Conservation (phyloP, 805 yeast genomes). For the Pichia eremophila region DNA sequence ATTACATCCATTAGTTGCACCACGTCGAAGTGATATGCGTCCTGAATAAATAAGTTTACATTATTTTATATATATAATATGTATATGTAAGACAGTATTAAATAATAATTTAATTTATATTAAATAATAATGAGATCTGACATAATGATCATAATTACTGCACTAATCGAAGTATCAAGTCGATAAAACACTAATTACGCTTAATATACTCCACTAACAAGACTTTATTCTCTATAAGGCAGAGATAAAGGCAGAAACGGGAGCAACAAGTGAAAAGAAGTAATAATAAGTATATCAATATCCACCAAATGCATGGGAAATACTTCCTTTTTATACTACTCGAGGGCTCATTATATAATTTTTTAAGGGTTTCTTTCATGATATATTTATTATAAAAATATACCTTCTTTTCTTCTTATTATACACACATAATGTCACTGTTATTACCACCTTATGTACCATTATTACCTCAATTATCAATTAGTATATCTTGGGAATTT, state of each 20-base stretch:
- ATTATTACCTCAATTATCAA: not conserved
- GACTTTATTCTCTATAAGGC: slow-evolving; percentile 24
- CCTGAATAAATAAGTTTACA: slow-evolving; percentile 39
- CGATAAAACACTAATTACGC: slow-evolving; percentile 10
- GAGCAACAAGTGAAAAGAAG: slow-evolving; percentile 11
- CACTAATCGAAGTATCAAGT: slow-evolving; percentile 18
- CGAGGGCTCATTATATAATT: not conserved
- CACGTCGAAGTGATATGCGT: slow-evolving; percentile 82
- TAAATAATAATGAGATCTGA: not conserved
- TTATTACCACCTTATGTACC: not conserved
- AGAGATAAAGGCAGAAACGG: slow-evolving; percentile 25
- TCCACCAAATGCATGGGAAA: too few relatives aligned
- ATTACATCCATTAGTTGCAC: slow-evolving; percentile 84
- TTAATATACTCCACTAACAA: slow-evolving; percentile 25
- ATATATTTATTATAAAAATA: not conserved
- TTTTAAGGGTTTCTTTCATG: not conserved
- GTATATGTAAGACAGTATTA: slow-evolving; percentile 2
- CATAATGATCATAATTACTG: not conserved
- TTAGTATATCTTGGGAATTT: not conserved
- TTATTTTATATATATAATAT: not conserved
- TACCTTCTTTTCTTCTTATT: too few relatives aligned
- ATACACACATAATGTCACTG: not conserved
- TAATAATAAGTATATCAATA: not conserved
- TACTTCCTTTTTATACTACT: not conserved
- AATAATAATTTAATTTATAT: slow-evolving; percentile 29